Evolutionary conservation across 2,329 filamentous ascomycete genomes (phyloP), one percentile per base, ranked within the genome.

Genomic region (Hirsutella minnesotensis): DNA sequence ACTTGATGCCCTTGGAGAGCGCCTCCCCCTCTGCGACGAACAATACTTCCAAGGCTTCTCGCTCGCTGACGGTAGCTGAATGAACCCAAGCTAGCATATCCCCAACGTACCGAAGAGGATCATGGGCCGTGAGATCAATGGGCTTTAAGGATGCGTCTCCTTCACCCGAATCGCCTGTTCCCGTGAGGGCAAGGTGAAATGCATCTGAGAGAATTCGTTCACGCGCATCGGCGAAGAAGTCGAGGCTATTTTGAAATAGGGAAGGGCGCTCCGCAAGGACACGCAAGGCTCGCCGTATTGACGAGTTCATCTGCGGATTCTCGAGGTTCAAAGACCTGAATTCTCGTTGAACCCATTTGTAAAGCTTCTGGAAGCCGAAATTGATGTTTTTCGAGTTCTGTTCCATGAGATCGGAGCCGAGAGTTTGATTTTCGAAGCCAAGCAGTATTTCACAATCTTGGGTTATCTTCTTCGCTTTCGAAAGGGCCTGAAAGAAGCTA

Each of bases 31-130:
- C 89, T 0, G 84, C 83, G 35, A 95, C 81, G 56, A 98, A 98
- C 1, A 98, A 69, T 2, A 87, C 79, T 59, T 96, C 90, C 5
- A 98, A 70, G 0, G 89, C 88, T 62, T 98, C 92, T 41, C 86
- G 77, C 61, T 98, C 92, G 27, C 90, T 94, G 1, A 98, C 92
- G 0, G 90, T 83, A 3, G 89, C 85, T 1, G 92, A 95, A 59
- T 98, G 92, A 5, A 84, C 80, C 92, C 92, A 98, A 5, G 92
- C 92, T 13, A 98, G 73, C 89, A 98, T 98, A 57, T 98, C 92
- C 42, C 92, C 88, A 3, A 94, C 80, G 59, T 96, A 96, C 18
- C 92, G 79, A 21, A 96, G 66, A 1, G 87, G 82, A 56, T 98
- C 92, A 58, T 96, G 90, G 1, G 92, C 90, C 10, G 82, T 83